Conservation (phyloP, 2,329 filamentous ascomycete species). For the Polychaeton citri region DNA sequence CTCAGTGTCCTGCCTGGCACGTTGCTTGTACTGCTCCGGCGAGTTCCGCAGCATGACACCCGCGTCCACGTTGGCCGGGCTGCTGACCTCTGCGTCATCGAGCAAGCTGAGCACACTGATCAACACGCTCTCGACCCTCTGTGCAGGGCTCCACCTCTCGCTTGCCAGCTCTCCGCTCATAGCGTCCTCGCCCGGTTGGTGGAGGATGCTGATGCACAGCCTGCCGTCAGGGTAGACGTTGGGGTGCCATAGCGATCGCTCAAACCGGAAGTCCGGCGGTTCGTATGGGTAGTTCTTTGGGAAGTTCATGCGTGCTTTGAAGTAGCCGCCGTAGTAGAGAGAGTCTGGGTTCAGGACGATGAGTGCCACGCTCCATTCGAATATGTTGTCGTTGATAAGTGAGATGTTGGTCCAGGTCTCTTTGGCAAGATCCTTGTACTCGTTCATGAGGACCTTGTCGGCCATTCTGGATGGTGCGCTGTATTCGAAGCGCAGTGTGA, state of each 20-base stretch:
- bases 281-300: conserved; percentile 78
- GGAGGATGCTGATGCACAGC: conserved; percentile 92
- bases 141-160: conserved; percentile 88
- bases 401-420: conserved; percentile 93
- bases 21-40: conserved; percentile 53
- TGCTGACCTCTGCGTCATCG: conserved; percentile 86
- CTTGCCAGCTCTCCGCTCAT: conserved; percentile 82
- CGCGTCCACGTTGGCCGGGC: conserved; percentile 89
- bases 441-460: conserved; percentile 77
- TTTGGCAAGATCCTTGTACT: conserved; percentile 67
- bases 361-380: conserved; percentile 75
- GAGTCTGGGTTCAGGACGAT: conserved; percentile 91
- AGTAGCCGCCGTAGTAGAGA: conserved; percentile 83
- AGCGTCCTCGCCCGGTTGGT: conserved; percentile 79
- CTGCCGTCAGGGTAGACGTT: conserved; percentile 87
- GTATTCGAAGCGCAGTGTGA: no score
- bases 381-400: conserved; percentile 69
- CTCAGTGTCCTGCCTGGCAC: conserved; percentile 57
- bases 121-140: conserved; percentile 87
- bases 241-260: conserved; percentile 69
- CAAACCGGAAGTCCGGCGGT: conserved; percentile 82
- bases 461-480: conserved; percentile 29
- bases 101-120: conserved; percentile 84
- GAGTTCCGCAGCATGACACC: conserved; percentile 71
- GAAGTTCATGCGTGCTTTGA: conserved; percentile 83